Base-by-base conservation (phyloP, 2,329 filamentous ascomycete genomes). In the Neonectria sp. region DNA sequence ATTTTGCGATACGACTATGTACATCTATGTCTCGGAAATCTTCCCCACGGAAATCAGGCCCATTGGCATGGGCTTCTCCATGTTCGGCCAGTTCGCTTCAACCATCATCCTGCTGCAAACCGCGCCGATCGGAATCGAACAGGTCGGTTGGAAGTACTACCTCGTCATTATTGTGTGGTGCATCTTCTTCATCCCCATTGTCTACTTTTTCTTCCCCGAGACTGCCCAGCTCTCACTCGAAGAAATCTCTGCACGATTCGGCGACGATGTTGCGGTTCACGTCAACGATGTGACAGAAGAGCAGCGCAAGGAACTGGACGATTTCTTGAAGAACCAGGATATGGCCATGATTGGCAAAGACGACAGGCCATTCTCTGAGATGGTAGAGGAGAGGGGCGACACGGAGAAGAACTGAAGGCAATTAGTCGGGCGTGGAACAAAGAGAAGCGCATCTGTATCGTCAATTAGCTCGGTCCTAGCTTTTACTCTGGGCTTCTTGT, bases 131-230 rank as follows among this genome's bases (percentile, higher is more conserved):
- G 75, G 82, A 0, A 83, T 86, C 68, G 78, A 78, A 6, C 76
- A 80, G 6, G 79, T 84, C 0, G 83, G 83, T 6, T 87, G 85
- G 85, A 86, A 85, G 72, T 86, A 84, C 71, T 86, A 85, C 65
- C 78, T 86, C 1, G 79, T 86, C 29, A 81, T 86, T 35, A 84
- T 86, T 31, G 76, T 76, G 56, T 85, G 82, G 82, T 83, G 71
- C 24, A 67, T 73, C n/a, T 17, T 75, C 0, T 79, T 77, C 49
- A 71, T 78, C 0, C 78, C 78, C 0, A 70, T 76, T 11, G 77
- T 79, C 15, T 80, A 79, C 46, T 74, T 78, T 12, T 78, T 74
- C 69, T 79, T 77, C 59, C 77, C 76, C 0, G 77, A 79, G 13
- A 78, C 78, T 1, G 75, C 74, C 0, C 64, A 68, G 6, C 49